Percentiles rank a stretch among this genome's conserved stretches.
Evolutionary conservation across 2,329 filamentous ascomycete genomes (phyloP).

Genomic region (Pseudogymnoascus sp.): DNA sequence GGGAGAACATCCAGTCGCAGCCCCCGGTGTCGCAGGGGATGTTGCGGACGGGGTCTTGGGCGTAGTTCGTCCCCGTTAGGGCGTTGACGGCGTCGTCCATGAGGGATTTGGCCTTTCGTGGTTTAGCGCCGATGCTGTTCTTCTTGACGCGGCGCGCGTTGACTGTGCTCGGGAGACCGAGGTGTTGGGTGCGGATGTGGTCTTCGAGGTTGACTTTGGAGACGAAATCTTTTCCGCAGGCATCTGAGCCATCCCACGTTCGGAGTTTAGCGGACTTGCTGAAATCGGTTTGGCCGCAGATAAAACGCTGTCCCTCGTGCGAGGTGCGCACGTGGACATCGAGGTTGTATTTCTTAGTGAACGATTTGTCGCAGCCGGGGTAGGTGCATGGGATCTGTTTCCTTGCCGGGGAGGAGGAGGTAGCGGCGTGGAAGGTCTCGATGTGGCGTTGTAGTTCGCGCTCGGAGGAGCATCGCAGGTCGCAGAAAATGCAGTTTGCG

Average conservation of each 20-base stretch:
- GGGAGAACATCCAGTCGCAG: conserved; percentile 47
- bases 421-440: conserved; percentile 60
- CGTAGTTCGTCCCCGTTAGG: conserved; percentile 49
- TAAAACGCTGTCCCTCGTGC: conserved; percentile 67
- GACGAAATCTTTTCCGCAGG: conserved; percentile 67
- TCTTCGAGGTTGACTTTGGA: conserved; percentile 74
- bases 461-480: conserved; percentile 55
- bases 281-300: conserved; percentile 66
- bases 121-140: conserved; percentile 27
- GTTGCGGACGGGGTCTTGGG: conserved; percentile 33
- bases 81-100: conserved; percentile 31
- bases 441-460: conserved; percentile 67
- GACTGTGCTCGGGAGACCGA: conserved; percentile 45
- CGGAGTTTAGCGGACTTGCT: conserved; percentile 46
- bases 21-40: conserved; percentile 41
- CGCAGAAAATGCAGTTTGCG: conserved; percentile 67
- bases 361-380: conserved; percentile 61
- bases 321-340: conserved; percentile 68
- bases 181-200: conserved; percentile 74
- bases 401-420: conserved; percentile 33
- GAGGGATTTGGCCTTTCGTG: background rate
- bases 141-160: conserved; percentile 30
- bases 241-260: conserved; percentile 55
- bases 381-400: conserved; percentile 59
- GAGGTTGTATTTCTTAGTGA: conserved; percentile 77